A percentile compares a stretch with the other conserved stretches of the same genome.
Conservation (phyloP, 176 grass and related monocot genomes). For the Miscanthus lutarioriparius region DNA sequence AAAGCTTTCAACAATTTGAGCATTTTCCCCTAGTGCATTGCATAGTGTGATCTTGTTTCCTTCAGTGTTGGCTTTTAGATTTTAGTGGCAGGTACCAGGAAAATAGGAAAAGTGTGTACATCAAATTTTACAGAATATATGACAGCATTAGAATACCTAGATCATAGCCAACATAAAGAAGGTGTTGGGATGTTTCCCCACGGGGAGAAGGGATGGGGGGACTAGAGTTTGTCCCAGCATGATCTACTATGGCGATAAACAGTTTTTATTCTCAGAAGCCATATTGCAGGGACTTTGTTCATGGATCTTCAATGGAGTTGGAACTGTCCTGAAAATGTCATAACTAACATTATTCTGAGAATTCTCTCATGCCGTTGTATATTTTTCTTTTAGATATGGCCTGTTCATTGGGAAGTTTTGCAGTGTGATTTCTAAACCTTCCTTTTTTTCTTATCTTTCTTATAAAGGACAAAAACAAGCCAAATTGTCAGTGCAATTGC, state of each 20-base stretch:
- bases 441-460: too few relatives aligned
- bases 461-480: too few relatives aligned
- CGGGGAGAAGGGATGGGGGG: not conserved
- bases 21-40: too few relatives aligned
- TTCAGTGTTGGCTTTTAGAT: not conserved
- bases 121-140: not conserved
- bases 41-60: not conserved
- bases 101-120: not conserved
- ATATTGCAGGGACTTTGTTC: not conserved
- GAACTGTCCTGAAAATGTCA: not conserved
- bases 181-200: not conserved
- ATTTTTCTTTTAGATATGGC: not conserved
- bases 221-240: not conserved
- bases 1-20: not conserved
- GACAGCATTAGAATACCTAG: not conserved
- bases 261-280: not conserved
- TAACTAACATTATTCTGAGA: not conserved
- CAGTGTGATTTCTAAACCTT: not conserved
- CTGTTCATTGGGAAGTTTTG: not conserved
- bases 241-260: not conserved
- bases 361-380: not conserved
- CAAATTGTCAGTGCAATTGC: too few relatives aligned
- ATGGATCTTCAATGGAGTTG: not conserved
- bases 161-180: not conserved
- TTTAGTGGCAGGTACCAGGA: not conserved